Percentiles rank a stretch among this genome's conserved stretches.
Conservation (phyloP, 78 protist genomes). For the Pelomyxa schiedti region DNA sequence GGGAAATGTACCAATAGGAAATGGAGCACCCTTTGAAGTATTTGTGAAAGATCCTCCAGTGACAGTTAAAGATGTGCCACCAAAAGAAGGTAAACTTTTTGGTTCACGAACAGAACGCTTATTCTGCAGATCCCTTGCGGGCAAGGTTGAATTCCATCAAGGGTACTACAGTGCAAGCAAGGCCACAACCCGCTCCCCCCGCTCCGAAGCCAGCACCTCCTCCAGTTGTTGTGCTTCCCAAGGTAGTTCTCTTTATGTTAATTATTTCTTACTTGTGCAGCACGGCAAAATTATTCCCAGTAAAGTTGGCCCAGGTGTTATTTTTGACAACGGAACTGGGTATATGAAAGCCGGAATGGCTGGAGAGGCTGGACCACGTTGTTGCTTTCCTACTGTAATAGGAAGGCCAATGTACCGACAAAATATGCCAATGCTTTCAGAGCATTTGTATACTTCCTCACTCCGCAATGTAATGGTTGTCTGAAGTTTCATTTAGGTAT, state of each 20-base stretch:
- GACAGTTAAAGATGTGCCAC: no score
- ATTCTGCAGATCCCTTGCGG: no score
- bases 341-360: background rate
- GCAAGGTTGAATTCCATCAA: background rate
- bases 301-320: background rate
- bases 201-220: no score
- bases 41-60: no score
- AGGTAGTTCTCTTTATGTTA: no score
- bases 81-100: no score
- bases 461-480: no score
- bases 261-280: background rate
- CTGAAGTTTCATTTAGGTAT: conserved; percentile 5
- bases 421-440: no score
- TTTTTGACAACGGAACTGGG: background rate
- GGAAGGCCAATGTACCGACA: background rate
- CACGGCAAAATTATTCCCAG: background rate
- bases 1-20: conserved; percentile 11
- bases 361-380: background rate
- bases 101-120: no score
- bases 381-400: background rate
- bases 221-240: no score
- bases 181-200: no score
- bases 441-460: no score
- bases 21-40: background rate
- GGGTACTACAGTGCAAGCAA: background rate